Evolutionary conservation across 1,284 basidiomycete species (phyloP).

Genomic region (Microbotryomycetes sp.): DNA sequence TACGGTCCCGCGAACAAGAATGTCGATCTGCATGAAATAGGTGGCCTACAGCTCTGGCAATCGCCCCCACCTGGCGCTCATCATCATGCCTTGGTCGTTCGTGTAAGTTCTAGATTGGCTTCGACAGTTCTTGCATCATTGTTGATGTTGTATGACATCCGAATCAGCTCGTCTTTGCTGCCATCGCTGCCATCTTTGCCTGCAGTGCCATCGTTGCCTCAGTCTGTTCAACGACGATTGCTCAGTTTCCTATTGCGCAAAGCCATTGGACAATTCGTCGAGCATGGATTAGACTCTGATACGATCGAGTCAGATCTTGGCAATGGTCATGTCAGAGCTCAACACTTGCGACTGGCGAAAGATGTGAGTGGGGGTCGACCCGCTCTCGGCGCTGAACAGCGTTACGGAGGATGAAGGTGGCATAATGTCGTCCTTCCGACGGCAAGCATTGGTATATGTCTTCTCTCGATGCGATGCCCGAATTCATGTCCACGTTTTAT

Average conservation of each 20-base stretch:
- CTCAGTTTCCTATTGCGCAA: slow-evolving; percentile 81
- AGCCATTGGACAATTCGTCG: slow-evolving; percentile 74
- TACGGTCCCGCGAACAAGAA: too few species aligned
- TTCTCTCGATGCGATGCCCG: neutral
- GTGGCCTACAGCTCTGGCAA: too few species aligned
- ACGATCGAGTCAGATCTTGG: slow-evolving; percentile 89
- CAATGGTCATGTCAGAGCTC: slow-evolving; percentile 77
- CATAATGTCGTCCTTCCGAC: too few species aligned
- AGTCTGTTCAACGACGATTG: slow-evolving; percentile 78
- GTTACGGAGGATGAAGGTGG: too few species aligned
- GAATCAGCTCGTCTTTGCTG: slow-evolving; percentile 5
- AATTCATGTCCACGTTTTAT: too few species aligned
- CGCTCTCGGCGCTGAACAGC: neutral
- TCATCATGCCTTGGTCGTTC: neutral
- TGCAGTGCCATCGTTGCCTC: slow-evolving; percentile 55
- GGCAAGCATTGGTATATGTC: too few species aligned
- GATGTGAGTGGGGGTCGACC: slow-evolving; percentile 51
- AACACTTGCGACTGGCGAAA: slow-evolving; percentile 70
- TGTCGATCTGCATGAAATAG: too few species aligned
- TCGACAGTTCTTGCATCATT: slow-evolving; percentile 11
- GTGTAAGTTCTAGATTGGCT: slow-evolving; percentile 17
- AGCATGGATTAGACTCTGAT: slow-evolving; percentile 76
- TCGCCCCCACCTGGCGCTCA: too few species aligned
- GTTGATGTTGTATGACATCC: slow-evolving; percentile 5
- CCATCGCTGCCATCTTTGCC: slow-evolving; percentile 26